These are phyloP conservation scores for Mortierella sp. DNA, from an alignment of 371 early-diverging fungal genomes.

Conservation along the genomic window DNA sequence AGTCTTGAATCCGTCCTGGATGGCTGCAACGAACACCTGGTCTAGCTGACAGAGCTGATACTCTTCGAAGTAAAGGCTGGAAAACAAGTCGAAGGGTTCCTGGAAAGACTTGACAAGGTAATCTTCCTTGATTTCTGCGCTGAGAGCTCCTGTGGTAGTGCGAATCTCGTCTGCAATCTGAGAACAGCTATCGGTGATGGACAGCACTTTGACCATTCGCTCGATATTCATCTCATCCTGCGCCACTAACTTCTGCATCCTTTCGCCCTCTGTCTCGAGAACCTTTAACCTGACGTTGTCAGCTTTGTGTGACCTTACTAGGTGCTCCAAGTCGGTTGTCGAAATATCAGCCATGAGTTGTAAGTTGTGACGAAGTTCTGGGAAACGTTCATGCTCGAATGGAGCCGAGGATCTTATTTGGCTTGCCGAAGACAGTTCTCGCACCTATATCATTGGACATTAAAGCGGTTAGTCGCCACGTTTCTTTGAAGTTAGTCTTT, in stretches of 20 bases:
- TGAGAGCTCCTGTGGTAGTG: slow-evolving; percentile 42
- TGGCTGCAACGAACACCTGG: slow-evolving; percentile 71
- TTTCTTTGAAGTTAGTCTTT: too few relatives aligned
- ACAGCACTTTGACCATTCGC: slow-evolving; percentile 57
- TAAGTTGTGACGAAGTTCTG: slow-evolving; percentile 85
- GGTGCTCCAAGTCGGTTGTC: slow-evolving; percentile 73
- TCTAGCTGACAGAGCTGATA: slow-evolving; percentile 69
- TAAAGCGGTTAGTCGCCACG: too few relatives aligned
- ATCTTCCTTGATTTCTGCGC: slow-evolving; percentile 56
- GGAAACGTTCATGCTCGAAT: slow-evolving; percentile 61
- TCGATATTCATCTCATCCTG: slow-evolving; percentile 57
- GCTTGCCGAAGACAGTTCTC: slow-evolving; percentile 69
- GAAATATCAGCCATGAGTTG: slow-evolving; percentile 78
- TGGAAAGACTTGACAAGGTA: slow-evolving; percentile 65
- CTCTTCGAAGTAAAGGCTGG: slow-evolving; percentile 63
- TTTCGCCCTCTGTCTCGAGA: slow-evolving; percentile 32
- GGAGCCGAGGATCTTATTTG: slow-evolving; percentile 59
- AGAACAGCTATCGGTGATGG: slow-evolving; percentile 62
- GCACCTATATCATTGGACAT: too few relatives aligned
- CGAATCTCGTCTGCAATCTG: slow-evolving; percentile 57
- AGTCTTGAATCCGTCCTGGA: slow-evolving; percentile 62
- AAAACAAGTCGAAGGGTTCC: slow-evolving; percentile 61
- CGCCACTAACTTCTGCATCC: slow-evolving; percentile 54
- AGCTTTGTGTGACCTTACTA: slow-evolving; percentile 66
- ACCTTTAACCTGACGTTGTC: slow-evolving; percentile 57